Conservation (phyloP, 2,329 filamentous ascomycete species). For the Colletotrichum sp. region DNA sequence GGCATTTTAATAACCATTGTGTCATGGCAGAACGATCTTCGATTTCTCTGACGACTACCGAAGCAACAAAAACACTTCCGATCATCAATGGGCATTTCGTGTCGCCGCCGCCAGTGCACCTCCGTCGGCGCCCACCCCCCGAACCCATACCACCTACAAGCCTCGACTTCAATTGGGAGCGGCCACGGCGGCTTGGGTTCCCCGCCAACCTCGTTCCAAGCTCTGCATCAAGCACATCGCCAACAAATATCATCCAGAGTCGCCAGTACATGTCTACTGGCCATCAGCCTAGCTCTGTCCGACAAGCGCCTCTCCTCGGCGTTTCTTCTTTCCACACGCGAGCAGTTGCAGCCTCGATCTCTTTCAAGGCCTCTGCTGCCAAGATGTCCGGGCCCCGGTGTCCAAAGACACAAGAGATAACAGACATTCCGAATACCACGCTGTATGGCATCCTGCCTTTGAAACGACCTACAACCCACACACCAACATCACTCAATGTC, state of each 20-base stretch:
- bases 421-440: neutral
- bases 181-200: neutral
- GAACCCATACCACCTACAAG: neutral
- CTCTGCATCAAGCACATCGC: neutral
- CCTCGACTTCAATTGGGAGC: neutral
- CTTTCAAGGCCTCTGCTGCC: neutral
- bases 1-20: neutral
- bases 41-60: neutral
- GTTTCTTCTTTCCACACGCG: too few relatives aligned
- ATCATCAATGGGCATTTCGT: neutral
- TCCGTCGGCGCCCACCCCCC: neutral
- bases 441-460: too few relatives aligned
- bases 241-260: rapidly evolving
- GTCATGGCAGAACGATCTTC: neutral
- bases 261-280: neutral
- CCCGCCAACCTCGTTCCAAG: neutral
- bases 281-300: neutral
- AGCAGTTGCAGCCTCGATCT: too few relatives aligned
- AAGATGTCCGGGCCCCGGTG: rapidly evolving
- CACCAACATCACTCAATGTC: too few relatives aligned
- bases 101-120: neutral
- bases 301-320: rapidly evolving
- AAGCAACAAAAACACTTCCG: neutral
- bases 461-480: too few relatives aligned
- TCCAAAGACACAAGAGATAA: rapidly evolving